Conservation (phyloP, 495 filamentous ascomycete species). For the Talaromyces thailandensis region DNA sequence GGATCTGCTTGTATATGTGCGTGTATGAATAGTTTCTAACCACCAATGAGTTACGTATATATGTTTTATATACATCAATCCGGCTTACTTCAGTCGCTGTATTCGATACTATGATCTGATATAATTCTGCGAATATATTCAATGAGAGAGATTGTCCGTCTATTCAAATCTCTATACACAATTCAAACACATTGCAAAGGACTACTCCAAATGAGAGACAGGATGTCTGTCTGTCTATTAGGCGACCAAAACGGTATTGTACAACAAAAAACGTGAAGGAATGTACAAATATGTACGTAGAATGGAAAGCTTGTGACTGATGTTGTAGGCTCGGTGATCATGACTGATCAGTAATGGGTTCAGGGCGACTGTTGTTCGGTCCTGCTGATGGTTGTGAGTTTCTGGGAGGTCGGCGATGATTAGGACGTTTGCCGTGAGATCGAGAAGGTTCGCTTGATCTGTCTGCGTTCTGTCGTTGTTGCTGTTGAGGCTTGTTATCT, state of each 20-base stretch:
- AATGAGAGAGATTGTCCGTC: not conserved
- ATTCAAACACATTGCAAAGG: not conserved
- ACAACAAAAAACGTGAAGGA: not conserved
- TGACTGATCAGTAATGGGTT: not conserved
- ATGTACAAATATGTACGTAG: not conserved
- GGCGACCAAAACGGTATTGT: not conserved
- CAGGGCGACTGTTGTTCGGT: conserved; percentile 2
- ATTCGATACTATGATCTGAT: too few relatives aligned
- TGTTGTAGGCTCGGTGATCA: not conserved
- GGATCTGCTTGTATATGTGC: too few relatives aligned
- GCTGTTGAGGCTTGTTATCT: not conserved
- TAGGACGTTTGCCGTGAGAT: not conserved
- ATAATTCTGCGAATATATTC: too few relatives aligned
- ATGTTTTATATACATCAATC: too few relatives aligned
- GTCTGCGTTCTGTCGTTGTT: not conserved
- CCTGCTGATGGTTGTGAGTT: conserved; percentile 6
- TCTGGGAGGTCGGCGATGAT: conserved; percentile 4
- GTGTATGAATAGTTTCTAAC: too few relatives aligned
- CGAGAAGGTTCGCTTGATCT: not conserved
- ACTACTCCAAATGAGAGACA: not conserved
- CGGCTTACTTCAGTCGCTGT: too few relatives aligned
- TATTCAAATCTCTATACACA: not conserved
- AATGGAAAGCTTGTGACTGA: not conserved
- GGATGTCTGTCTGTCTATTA: not conserved
- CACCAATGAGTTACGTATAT: too few relatives aligned